These are phyloP conservation scores for Cryphonectria japonica DNA, from an alignment of 2,329 filamentous ascomycete species.

Conservation along the genomic window DNA sequence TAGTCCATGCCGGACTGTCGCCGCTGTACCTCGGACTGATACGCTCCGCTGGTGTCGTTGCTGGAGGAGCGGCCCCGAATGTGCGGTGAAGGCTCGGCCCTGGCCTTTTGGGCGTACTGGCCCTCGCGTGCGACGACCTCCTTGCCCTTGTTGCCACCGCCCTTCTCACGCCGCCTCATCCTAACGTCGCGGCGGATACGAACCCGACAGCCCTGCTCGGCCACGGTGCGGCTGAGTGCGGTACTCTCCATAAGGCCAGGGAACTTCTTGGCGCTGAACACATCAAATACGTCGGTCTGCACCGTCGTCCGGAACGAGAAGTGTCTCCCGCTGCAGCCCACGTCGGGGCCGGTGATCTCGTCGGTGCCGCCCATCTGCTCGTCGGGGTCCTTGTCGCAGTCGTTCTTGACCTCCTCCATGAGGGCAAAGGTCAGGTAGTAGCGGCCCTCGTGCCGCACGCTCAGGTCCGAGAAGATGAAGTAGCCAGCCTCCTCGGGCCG, in stretches of 20 bases:
- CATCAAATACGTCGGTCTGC: slow-evolving; percentile 84
- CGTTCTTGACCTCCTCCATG: slow-evolving; percentile 90
- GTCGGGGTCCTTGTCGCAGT: slow-evolving; percentile 71
- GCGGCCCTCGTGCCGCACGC: slow-evolving; percentile 91
- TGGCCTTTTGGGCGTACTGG: slow-evolving; percentile 38
- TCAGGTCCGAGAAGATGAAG: slow-evolving; percentile 97
- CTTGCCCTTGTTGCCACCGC: slow-evolving; percentile 34
- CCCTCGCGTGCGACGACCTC: slow-evolving; percentile 38
- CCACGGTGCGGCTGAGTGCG: slow-evolving; percentile 82
- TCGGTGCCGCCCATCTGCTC: slow-evolving; percentile 42
- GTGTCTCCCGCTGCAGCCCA: slow-evolving; percentile 21
- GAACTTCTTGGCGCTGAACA: slow-evolving; percentile 98
- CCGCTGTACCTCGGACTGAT: slow-evolving; percentile 37
- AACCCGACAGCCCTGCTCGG: slow-evolving; percentile 95
- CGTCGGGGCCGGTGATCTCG: slow-evolving; percentile 38
- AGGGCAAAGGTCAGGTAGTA: slow-evolving; percentile 92
- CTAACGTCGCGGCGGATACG: slow-evolving; percentile 81
- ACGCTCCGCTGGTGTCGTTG: slow-evolving; percentile 39
- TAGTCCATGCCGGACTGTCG: slow-evolving; percentile 41
- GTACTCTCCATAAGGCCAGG: slow-evolving; percentile 92
- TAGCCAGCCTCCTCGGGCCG: slow-evolving; percentile 81
- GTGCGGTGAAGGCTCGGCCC: slow-evolving; percentile 39
- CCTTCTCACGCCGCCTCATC: slow-evolving; percentile 55
- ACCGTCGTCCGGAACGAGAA: slow-evolving; percentile 27
- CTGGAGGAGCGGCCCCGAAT: slow-evolving; percentile 40